phyloP scores from a whole-genome alignment of 176 grass and related monocot genomes.

The Oryza glaberrima region DNA sequence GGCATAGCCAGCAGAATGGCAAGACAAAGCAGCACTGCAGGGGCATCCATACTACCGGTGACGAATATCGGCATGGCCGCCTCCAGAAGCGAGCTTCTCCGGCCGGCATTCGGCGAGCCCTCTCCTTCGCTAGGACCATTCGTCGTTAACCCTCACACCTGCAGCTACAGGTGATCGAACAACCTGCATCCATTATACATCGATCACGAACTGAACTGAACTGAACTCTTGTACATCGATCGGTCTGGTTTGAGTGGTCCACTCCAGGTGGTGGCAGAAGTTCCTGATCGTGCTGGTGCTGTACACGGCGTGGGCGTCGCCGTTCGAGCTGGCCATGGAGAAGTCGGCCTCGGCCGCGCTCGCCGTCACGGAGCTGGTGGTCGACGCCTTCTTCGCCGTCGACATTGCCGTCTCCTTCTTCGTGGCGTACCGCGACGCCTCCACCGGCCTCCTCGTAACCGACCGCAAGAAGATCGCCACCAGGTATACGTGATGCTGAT shows the following conservation, averaged over 20 bases:
- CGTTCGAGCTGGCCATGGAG: slow-evolving; percentile 58
- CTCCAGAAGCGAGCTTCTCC: neutral
- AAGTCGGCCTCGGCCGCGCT: slow-evolving; percentile 33
- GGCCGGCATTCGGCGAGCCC: neutral
- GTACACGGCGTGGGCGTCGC: slow-evolving; percentile 64
- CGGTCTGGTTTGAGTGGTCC: neutral
- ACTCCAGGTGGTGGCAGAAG: slow-evolving; percentile 58
- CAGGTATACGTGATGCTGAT: slow-evolving; percentile 28
- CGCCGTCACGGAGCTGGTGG: slow-evolving; percentile 44
- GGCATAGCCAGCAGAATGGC: neutral
- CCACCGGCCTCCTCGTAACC: slow-evolving; percentile 55
- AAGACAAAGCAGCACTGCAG: neutral
- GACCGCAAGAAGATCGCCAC: slow-evolving; percentile 53
- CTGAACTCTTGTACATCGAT: neutral
- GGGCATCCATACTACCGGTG: neutral
- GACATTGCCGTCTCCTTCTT: slow-evolving; percentile 70
- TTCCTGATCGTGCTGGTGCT: slow-evolving; percentile 59
- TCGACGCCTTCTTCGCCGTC: slow-evolving; percentile 61
- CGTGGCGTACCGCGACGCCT: slow-evolving; percentile 61
- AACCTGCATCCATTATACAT: too few relatives aligned
- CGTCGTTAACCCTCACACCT: slow-evolving; percentile 21
- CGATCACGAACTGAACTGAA: neutral
- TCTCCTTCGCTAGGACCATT: neutral
- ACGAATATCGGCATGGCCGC: neutral
- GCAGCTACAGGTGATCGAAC: slow-evolving; percentile 14